Evolutionary conservation across 768 basidiomycete species (phyloP).

Genomic region (Hygrocybe punicea): DNA sequence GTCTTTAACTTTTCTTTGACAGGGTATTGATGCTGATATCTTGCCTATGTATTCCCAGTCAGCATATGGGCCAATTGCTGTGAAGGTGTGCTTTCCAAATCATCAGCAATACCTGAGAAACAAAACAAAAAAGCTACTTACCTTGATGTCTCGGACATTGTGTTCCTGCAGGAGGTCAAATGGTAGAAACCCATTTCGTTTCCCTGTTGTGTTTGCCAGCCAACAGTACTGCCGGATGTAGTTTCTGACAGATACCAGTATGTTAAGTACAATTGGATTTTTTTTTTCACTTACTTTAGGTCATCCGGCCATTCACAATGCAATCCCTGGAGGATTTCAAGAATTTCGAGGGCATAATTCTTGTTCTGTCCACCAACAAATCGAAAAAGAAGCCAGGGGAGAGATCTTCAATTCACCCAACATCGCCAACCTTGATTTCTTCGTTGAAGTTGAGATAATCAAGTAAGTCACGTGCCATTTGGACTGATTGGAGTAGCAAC

Average conservation of each 20-base stretch:
- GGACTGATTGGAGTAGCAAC: conserved; percentile 22
- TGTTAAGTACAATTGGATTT: neutral
- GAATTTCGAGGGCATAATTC: conserved; percentile 33
- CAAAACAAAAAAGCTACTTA: too few species aligned
- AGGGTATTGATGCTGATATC: conserved; percentile 17
- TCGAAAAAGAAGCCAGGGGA: conserved; percentile 32
- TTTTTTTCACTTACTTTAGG: conserved; percentile 19
- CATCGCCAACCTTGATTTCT: conserved; percentile 37
- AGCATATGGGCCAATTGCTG: conserved; percentile 18
- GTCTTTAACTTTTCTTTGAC: conserved; percentile 9
- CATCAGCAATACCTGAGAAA: too few species aligned
- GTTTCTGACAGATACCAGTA: neutral
- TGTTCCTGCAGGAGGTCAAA: conserved; percentile 22
- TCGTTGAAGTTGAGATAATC: conserved; percentile 35
- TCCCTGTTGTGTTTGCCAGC: conserved; percentile 18
- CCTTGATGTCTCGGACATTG: conserved; percentile 16
- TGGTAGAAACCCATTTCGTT: conserved; percentile 6
- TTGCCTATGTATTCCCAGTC: conserved; percentile 21
- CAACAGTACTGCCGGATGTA: conserved; percentile 21
- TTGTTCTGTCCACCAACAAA: conserved; percentile 34
- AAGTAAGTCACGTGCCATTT: conserved; percentile 38
- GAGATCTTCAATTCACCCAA: conserved; percentile 34
- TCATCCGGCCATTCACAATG: conserved; percentile 30
- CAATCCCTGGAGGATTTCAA: conserved; percentile 34
- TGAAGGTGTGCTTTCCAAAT: conserved; percentile 1